phyloP scores from a whole-genome alignment of 2,329 filamentous ascomycete species.

The Periglandula ipomoeae region DNA sequence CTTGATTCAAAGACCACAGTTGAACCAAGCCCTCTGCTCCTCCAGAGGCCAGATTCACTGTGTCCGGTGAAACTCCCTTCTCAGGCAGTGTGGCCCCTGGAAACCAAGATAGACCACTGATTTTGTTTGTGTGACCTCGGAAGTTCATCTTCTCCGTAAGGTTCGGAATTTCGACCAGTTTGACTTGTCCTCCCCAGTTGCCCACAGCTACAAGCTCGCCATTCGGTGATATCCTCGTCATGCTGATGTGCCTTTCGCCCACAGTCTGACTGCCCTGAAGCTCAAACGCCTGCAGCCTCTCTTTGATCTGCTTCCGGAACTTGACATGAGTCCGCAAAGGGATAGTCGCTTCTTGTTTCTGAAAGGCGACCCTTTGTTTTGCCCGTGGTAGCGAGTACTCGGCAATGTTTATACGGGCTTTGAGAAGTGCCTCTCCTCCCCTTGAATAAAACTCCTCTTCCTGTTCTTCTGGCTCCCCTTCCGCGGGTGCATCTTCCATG shows the following conservation, averaged over 20 bases:
- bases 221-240: conserved; percentile 82
- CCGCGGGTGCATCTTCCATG: conserved; percentile 51
- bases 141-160: conserved; percentile 67
- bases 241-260: conserved; percentile 82
- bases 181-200: conserved; percentile 87
- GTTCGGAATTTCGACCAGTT: conserved; percentile 74
- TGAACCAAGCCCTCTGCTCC: conserved; percentile 82
- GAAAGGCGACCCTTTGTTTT: conserved; percentile 64
- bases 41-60: conserved; percentile 81
- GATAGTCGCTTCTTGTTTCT: conserved; percentile 74
- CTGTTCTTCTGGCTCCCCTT: conserved; percentile 59
- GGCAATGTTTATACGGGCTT: conserved; percentile 71
- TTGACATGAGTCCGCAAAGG: conserved; percentile 84
- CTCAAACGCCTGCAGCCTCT: conserved; percentile 72
- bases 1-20: conserved; percentile 81
- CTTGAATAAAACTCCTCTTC: conserved; percentile 95
- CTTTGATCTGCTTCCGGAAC: conserved; percentile 82
- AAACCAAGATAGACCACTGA: conserved; percentile 86
- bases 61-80: conserved; percentile 59
- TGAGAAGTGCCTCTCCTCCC: conserved; percentile 63
- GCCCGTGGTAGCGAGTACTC: conserved; percentile 76
- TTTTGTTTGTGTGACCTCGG: conserved; percentile 78
- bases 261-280: conserved; percentile 90
- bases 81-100: conserved; percentile 69
- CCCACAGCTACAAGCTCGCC: conserved; percentile 78